Base-by-base conservation (phyloP, 805 yeast species). In the Torulaspora indica region DNA sequence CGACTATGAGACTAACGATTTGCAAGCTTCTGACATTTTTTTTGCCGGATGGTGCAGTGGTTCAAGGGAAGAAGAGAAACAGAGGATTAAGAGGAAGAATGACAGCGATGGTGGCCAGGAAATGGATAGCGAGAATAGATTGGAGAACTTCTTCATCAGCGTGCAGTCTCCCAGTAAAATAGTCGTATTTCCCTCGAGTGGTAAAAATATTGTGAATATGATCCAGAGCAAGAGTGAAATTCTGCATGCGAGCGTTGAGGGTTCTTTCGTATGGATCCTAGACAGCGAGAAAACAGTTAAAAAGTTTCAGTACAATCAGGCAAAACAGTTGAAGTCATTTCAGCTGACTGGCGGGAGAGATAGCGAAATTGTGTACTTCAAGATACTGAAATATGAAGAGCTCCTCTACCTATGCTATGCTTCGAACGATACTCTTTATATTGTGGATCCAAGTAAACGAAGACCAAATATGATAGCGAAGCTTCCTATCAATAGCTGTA, bases 401-500 rank as follows among this genome's bases (percentile, higher is more conserved):
- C 46, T 43, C 2, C 62, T 63, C 25, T 50, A 50, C 8, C 44
- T 72, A 9, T 48, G 67, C 41, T 61, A 63, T 9, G 48, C 57
- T 12, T 55, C 66, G 3, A 57, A 57, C 38, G 40, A 55, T 57
- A 73, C 80, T 8, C 81, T 82, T 8, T 81, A 79, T 58, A 70
- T 82, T 45, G 76, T 82, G 57, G 87, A 82, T 61, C 86, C 86
- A 34, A 53, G 58, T n/a, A 60, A 63, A 41, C 64, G 64, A 46
- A 60, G 63, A 43, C 68, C 68, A 12, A 44, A 51, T 3, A 58
- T 62, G 0, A 42, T 55, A 15, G 52, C 58, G 5, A 53, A 48
- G 30, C 47, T 60, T 20, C 57, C 55, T 7, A 29, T 52, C n/a
- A 38, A 35, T 28, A 55, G 53, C 25, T 51, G 59, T 28, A 35